Base-by-base conservation (phyloP, 2,329 filamentous ascomycete species). In the Balansia obtecta region DNA sequence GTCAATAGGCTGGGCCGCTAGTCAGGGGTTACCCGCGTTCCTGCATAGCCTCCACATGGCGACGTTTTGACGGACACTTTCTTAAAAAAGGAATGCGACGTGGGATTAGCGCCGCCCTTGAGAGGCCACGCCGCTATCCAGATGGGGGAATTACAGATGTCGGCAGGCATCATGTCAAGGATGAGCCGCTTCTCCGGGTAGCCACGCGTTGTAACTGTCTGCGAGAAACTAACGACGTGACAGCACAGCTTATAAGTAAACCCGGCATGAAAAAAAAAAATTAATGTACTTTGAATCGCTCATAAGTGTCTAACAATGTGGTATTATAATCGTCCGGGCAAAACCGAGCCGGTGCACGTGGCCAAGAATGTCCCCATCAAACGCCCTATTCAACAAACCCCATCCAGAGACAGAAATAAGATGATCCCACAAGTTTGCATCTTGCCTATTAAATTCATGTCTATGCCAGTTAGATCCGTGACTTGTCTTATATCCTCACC, bases 401-500 rank as follows among this genome's bases (percentile, higher is more conserved):
- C 18, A 15, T 20, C 27, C 30, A 48, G 27, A n/a, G 10, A n/a
- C 6, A n/a, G 13, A 43, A 32, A 15, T 32, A 37, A 18, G 27
- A 7, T 27, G 8, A 7, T 7, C 5, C 16, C 12, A 27, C 3
- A 20, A 18, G 12, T 37, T 11, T 27, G 9, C 47, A 44, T 18
- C n/a, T 44, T 22, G 13, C n/a, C 18, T 43, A n/a, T 48, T 48
- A 27, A 27, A 27, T 27, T 7, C 7, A 27, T 7, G 7, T 27
- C 27, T 27, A 42, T 22, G 15, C 27, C 32, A 44, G 20, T 18
- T 34, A 45, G 45, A 33, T 10, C 9, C 44, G 16, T 33, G 5
- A 45, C 11, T n/a, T 11, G 10, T 22, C 34, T 18, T 34, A n/a
- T 4, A 9, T 22, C 13, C 7, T 54, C 45, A 66, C 63, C 64